A percentile compares a stretch with the other conserved stretches of the same genome.
These are phyloP conservation scores for Puccinellia tenuiflora DNA, from an alignment of 176 grass and related monocot species.

Conservation along the genomic window DNA sequence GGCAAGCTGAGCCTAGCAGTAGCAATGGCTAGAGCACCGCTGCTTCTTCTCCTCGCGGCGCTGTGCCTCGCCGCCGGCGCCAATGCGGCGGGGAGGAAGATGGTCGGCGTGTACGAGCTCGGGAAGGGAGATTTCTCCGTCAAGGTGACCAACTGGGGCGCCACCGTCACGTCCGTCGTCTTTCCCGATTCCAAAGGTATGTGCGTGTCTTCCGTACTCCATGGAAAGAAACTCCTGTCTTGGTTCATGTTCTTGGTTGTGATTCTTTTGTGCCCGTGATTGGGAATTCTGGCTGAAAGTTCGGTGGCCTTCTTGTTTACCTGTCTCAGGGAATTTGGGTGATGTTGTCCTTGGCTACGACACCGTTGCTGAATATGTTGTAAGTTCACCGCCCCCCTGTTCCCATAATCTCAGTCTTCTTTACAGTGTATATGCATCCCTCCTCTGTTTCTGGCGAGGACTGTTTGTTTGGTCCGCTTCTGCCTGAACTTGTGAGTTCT, in stretches of 20 bases:
- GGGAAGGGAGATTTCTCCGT: conserved; percentile 66
- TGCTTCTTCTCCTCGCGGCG: conserved; percentile 8
- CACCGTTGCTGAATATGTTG: conserved; percentile 71
- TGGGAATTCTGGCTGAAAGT: neutral
- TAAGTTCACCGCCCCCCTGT: conserved; percentile 24
- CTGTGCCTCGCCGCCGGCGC: conserved; percentile 22
- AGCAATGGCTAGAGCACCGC: conserved; percentile 38
- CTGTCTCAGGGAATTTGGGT: conserved; percentile 42
- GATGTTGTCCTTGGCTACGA: conserved; percentile 87
- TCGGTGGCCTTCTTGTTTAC: neutral
- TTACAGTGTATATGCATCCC: neutral
- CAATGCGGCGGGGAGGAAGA: conserved; percentile 40
- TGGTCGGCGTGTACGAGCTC: conserved; percentile 69
- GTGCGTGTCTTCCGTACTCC: neutral
- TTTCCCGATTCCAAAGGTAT: conserved; percentile 85
- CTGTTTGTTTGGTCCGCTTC: neutral
- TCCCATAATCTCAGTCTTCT: neutral
- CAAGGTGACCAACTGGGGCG: conserved; percentile 79
- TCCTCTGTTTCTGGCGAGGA: neutral
- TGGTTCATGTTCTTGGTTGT: neutral
- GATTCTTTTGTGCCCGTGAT: neutral
- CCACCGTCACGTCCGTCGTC: conserved; percentile 62
- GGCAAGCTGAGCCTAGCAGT: neutral
- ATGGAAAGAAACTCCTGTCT: neutral
- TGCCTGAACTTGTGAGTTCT: neutral